These are phyloP conservation scores for Ilyonectria robusta DNA, from an alignment of 2,329 filamentous ascomycete species.

Conservation along the genomic window DNA sequence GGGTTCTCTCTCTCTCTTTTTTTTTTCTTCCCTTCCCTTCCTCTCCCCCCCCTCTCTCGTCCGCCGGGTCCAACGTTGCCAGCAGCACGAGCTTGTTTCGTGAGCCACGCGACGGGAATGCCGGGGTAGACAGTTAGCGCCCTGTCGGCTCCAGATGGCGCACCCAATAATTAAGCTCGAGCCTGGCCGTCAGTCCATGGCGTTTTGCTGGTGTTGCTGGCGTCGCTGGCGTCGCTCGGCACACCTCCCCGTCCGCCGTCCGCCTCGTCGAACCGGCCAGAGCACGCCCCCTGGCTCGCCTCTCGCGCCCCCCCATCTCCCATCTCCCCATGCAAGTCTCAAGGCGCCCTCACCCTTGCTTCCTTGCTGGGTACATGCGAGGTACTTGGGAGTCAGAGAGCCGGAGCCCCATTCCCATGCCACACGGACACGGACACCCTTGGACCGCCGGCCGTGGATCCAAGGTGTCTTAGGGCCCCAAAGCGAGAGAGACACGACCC, in stretches of 20 bases:
- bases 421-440: conserved; percentile 8
- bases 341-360: conserved; percentile 5
- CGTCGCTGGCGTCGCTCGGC: conserved; percentile 25
- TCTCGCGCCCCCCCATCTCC: conserved; percentile 11
- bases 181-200: conserved; percentile 48
- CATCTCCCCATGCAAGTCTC: conserved; percentile 36
- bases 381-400: conserved; percentile 36
- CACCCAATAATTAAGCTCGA: conserved; percentile 51
- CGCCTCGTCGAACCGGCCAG: conserved; percentile 29
- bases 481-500: conserved; percentile 27
- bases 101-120: conserved; percentile 48
- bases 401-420: conserved; percentile 23
- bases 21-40: not conserved
- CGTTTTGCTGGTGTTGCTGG: conserved; percentile 27
- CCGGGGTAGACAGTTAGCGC: conserved; percentile 42
- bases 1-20: not conserved
- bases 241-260: conserved; percentile 44
- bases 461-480: conserved; percentile 32
- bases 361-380: conserved; percentile 43
- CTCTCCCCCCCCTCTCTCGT: not conserved
- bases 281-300: conserved; percentile 18
- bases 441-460: conserved; percentile 23
- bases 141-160: conserved; percentile 34
- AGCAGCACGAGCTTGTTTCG: conserved; percentile 23
- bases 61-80: conserved; percentile 20